Base-by-base conservation (phyloP, 805 yeast genomes). In the Komagataella pseudopastoris region DNA sequence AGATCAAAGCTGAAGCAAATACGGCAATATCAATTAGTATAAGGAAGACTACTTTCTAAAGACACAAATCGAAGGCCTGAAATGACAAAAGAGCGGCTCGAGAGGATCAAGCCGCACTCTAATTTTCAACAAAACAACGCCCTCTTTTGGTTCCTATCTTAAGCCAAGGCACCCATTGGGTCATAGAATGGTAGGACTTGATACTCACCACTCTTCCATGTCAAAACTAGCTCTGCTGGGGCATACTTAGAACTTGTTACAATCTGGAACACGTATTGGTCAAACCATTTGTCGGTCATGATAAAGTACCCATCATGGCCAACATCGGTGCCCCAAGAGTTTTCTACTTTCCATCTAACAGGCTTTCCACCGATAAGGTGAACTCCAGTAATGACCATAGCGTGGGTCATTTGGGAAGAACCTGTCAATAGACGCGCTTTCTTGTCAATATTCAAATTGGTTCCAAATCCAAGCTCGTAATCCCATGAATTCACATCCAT, bases 321-420 rank as follows among this genome's bases (percentile, higher is more conserved):
- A 20, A 76, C 71, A 51, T 77, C 82, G 55, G 81, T 79, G 54
- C 90, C 90, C 90, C 90, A 84, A 1, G 90, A 84, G 66, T 85
- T 84, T 66, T 84, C 89, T 47, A 84, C 88, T 61, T 79, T 76
- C 78, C 87, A 84, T 60, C 88, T 76, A 23, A 77, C 66, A 23
- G 89, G 88, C 56, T 73, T 71, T 6, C 81, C 84, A 39, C 71
- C 66, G 54, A 80, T 84, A 24, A 88, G 64, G 64, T 88, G 90
- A 50, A 86, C 93, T 46, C 86, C 95, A 18, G 88, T 81, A 55
- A 88, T 75, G 6, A 82, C 80, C 96, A 88, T 88, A 36, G 96
- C 96, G 61, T 88, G 96, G 14, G 95, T 88, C 93, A 88, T 86
- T 58, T 78, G 74, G 22, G 90, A 83, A 5, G 70, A 66, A 8